Evolutionary conservation across 371 early-diverging fungal species (phyloP).

Genomic region (Entomophthora muscae): DNA sequence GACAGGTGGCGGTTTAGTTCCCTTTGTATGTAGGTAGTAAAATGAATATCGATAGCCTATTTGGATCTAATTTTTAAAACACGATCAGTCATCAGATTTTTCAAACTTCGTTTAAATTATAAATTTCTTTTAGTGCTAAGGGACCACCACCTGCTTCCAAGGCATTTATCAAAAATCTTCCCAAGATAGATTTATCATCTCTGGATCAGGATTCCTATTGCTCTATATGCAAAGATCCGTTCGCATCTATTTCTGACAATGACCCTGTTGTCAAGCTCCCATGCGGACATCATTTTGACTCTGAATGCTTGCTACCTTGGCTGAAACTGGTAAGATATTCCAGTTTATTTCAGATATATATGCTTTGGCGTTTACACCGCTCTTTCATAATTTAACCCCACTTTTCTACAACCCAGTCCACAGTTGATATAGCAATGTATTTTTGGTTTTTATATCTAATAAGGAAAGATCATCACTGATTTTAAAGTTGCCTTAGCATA

Average conservation of each 20-base stretch:
- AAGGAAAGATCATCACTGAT: too few species aligned
- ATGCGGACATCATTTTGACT: slow-evolving; percentile 49
- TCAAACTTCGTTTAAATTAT: background rate
- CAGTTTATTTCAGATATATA: too few species aligned
- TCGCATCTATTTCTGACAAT: slow-evolving; percentile 7
- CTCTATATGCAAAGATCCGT: background rate
- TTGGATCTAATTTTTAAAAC: background rate
- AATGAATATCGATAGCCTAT: too few species aligned
- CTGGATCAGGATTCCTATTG: background rate
- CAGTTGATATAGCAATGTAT: too few species aligned
- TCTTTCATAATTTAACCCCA: too few species aligned
- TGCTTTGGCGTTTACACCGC: too few species aligned
- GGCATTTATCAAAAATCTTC: background rate
- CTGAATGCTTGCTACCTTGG: slow-evolving; percentile 40
- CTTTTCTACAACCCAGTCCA: too few species aligned
- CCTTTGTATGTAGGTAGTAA: background rate
- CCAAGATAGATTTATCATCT: background rate
- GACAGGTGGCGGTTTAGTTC: background rate
- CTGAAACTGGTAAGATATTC: slow-evolving; percentile 30
- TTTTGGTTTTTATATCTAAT: too few species aligned
- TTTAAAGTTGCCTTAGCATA: slow-evolving; percentile 20
- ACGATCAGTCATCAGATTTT: background rate
- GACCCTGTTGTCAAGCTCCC: slow-evolving; percentile 26
- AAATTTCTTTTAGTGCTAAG: slow-evolving; percentile 15
- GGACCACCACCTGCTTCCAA: slow-evolving; percentile 13